Conservation (phyloP, 139 green algal species). For the Coccomyxa sp. region DNA sequence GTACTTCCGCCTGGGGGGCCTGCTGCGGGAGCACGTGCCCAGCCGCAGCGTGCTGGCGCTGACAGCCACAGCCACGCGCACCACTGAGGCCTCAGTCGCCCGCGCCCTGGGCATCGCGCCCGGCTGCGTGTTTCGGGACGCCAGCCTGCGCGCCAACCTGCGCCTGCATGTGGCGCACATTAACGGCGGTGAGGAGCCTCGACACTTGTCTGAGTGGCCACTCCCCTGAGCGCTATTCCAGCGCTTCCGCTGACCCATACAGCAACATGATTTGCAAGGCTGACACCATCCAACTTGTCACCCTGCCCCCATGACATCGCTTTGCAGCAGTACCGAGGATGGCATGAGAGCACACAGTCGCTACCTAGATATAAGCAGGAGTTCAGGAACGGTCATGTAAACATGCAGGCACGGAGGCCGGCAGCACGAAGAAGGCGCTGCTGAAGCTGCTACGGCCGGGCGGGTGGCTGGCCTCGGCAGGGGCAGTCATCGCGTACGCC, state of each 20-base stretch:
- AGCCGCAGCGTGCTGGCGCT: constrained; percentile 71
- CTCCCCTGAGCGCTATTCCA: no score
- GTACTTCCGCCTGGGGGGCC: constrained; percentile 47
- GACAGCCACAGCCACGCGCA: constrained; percentile 82
- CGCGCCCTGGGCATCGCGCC: constrained; percentile 55
- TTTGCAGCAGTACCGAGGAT: no score
- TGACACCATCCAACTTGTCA: no score
- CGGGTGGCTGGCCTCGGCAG: constrained; percentile 25
- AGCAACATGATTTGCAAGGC: no score
- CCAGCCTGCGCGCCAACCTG: constrained; percentile 68
- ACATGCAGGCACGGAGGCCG: neutral
- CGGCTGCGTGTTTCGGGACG: constrained; percentile 48
- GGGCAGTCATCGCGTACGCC: constrained; percentile 73
- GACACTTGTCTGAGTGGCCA: no score
- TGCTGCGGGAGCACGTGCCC: constrained; percentile 54
- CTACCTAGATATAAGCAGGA: no score
- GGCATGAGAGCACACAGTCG: no score
- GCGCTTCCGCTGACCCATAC: no score
- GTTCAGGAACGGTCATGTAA: no score
- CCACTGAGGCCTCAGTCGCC: constrained; percentile 53
- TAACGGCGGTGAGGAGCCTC: constrained; percentile 15
- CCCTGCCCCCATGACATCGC: no score
- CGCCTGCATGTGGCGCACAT: constrained; percentile 49
- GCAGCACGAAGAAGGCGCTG: constrained; percentile 6
- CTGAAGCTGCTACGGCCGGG: constrained; percentile 36